A percentile compares a stretch with the other conserved stretches of the same genome.
Conservation (phyloP, 208 protist genomes). For the Crithidia acanthocephali region DNA sequence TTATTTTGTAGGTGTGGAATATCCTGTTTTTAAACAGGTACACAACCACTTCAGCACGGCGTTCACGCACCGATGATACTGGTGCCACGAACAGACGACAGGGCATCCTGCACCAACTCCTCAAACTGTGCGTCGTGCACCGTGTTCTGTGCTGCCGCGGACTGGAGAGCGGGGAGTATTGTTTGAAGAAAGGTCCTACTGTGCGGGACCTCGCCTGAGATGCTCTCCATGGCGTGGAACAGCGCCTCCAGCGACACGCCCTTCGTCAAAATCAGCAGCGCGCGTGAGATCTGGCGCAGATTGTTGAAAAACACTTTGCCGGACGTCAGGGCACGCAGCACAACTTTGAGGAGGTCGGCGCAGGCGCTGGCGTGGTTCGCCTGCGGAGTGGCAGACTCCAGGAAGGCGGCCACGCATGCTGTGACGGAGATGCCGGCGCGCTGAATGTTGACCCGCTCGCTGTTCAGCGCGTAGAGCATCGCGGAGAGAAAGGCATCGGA, state of each 20-base stretch:
- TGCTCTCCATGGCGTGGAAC: slow-evolving; percentile 14
- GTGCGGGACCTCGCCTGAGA: slow-evolving; percentile 26
- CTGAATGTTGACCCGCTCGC: slow-evolving; percentile 53
- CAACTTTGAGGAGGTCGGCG: slow-evolving; percentile 30
- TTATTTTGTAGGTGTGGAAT: too few relatives aligned
- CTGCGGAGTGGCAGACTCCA: slow-evolving; percentile 28
- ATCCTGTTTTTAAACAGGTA: too few relatives aligned
- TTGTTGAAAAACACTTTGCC: slow-evolving; percentile 37
- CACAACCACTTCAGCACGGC: too few relatives aligned
- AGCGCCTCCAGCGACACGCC: slow-evolving; percentile 20
- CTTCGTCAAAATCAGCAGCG: slow-evolving; percentile 29
- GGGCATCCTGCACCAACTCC: slow-evolving; percentile 41
- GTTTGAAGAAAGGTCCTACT: slow-evolving; percentile 22
- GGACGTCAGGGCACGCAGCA: slow-evolving; percentile 35
- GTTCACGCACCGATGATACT: slow-evolving; percentile 33
- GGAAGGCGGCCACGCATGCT: slow-evolving; percentile 44
- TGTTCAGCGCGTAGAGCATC: slow-evolving; percentile 71
- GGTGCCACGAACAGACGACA: slow-evolving; percentile 41
- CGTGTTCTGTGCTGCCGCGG: slow-evolving; percentile 1
- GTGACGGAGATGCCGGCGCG: slow-evolving; percentile 65
- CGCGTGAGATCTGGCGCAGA: slow-evolving; percentile 30
- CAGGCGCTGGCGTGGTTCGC: slow-evolving; percentile 28
- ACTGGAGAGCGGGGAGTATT: slow-evolving; percentile 31
- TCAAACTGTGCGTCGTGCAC: slow-evolving; percentile 34
- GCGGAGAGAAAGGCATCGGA: slow-evolving; percentile 63